Base-by-base conservation (phyloP, 306 rosid genomes). In the Vigna unguiculata region DNA sequence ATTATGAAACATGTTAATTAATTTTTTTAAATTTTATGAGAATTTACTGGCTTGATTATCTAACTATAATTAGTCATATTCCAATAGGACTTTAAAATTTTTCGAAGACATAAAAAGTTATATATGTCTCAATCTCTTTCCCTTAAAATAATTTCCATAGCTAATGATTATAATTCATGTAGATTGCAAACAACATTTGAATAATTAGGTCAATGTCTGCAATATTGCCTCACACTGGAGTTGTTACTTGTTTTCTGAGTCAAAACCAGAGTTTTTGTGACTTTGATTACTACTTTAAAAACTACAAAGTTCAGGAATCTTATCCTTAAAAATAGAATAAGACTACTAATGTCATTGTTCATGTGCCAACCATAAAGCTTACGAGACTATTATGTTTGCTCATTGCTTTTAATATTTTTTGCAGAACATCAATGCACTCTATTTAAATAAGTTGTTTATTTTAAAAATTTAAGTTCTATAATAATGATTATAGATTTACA, bases 351-450 rank as follows among this genome's bases (percentile, higher is more conserved):
- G 47, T n/a, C 28, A 68, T 14, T 63, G 25, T 40, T 20, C 48
- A 76, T 71, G 67, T 64, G 67, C 72, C 58, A 59, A 66, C 72
- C 75, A 82, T 64, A 38, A 54, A 38, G 59, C 17, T 83, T 64
- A 64, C 61, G 64, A 54, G 38, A 63, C 75, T 24, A 32, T 15
- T 32, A 32, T 32, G 36, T 47, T 69, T 34, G 67, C 14, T 24
- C 9, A 24, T 63, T 45, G 19, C 79, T 73, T 66, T 67, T 32
- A 49, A 57, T 71, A 20, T 40, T 32, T 57, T 34, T 34, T 34
- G 0, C 40, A 34, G 9, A 34, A 34, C 7, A 34, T 34, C 40
- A 6, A 34, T 34, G 38, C 1, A 34, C 40, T 6, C 8, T 34
- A 34, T 34, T 34, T 34, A 34, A 34, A 34, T 34, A 32, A 32